phyloP scores from a whole-genome alignment of 2,329 filamentous ascomycete species.

The Helotiales sp. region DNA sequence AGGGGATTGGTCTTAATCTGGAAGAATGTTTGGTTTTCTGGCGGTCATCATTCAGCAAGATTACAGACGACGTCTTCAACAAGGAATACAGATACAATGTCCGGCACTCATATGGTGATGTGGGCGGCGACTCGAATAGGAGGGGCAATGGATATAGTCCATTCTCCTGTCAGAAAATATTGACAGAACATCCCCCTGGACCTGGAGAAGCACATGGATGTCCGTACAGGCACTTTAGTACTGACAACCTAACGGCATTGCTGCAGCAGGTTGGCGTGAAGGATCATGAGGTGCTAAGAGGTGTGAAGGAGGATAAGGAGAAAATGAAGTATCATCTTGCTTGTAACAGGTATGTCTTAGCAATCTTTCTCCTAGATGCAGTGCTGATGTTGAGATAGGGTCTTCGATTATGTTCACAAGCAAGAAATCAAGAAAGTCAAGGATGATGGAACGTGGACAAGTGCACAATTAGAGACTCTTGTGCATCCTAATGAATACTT shows the following conservation, averaged over 20 bases:
- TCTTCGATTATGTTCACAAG: slow-evolving; percentile 88
- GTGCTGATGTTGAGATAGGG: slow-evolving; percentile 44
- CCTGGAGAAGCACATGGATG: slow-evolving; percentile 93
- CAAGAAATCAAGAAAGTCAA: slow-evolving; percentile 74
- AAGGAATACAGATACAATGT: slow-evolving; percentile 98
- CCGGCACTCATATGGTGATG: slow-evolving; percentile 91
- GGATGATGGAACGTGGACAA: slow-evolving; percentile 69
- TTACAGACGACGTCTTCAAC: slow-evolving; percentile 93
- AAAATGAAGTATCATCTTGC: slow-evolving; percentile 91
- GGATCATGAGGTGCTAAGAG: slow-evolving; percentile 75
- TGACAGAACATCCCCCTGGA: slow-evolving; percentile 84
- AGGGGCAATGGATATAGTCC: slow-evolving; percentile 86
- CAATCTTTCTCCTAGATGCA: not conserved
- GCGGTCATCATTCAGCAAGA: slow-evolving; percentile 80
- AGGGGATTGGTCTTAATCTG: slow-evolving; percentile 89
- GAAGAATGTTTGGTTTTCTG: slow-evolving; percentile 93
- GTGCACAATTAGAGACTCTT: slow-evolving; percentile 86
- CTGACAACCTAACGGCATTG: slow-evolving; percentile 79
- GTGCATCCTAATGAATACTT: slow-evolving; percentile 98
- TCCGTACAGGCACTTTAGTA: slow-evolving; percentile 87
- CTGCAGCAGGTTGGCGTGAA: slow-evolving; percentile 77
- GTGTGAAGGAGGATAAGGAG: slow-evolving; percentile 85
- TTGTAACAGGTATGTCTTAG: slow-evolving; percentile 71
- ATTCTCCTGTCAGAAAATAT: slow-evolving; percentile 91
- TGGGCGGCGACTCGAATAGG: slow-evolving; percentile 87